A percentile compares a stretch with the other conserved stretches of the same genome.
These are phyloP conservation scores for Westerdykella sp. DNA, from an alignment of 2,329 filamentous ascomycete species.

Conservation along the genomic window DNA sequence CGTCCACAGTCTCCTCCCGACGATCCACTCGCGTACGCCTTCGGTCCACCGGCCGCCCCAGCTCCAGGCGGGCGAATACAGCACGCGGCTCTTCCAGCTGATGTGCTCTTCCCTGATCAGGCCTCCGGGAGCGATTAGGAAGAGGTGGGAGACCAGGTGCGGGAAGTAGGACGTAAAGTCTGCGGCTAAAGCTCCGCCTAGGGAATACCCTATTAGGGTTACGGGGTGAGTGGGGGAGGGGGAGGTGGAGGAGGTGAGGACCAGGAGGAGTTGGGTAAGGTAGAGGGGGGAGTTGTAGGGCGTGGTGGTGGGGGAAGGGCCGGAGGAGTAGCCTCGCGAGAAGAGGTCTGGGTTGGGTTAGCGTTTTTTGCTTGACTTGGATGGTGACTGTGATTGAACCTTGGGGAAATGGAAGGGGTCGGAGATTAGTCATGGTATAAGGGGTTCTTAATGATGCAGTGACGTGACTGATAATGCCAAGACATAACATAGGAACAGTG, in stretches of 20 bases:
- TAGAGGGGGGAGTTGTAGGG: constrained; percentile 71
- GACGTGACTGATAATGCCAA: not conserved
- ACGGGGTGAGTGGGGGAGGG: constrained; percentile 56
- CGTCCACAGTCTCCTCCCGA: constrained; percentile 26
- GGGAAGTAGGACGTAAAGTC: constrained; percentile 66
- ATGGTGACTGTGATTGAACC: too few relatives aligned
- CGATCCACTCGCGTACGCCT: constrained; percentile 18
- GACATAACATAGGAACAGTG: too few relatives aligned
- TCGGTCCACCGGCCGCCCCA: constrained; percentile 42
- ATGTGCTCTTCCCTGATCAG: constrained; percentile 63
- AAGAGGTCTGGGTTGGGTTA: constrained; percentile 53
- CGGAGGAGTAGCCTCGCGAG: constrained; percentile 71
- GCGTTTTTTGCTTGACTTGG: constrained; percentile 1
- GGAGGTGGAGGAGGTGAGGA: constrained; percentile 55
- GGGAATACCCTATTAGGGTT: constrained; percentile 69
- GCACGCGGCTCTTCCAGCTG: constrained; percentile 53
- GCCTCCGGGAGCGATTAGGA: constrained; percentile 74
- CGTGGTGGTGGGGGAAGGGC: constrained; percentile 52
- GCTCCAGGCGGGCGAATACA: constrained; percentile 59
- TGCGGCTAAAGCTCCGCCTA: constrained; percentile 68
- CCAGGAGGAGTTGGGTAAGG: constrained; percentile 64
- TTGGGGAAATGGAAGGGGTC: not conserved
- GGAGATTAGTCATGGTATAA: not conserved
- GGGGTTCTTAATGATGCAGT: not conserved
- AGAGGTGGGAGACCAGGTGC: constrained; percentile 59